Evolutionary conservation across 2,329 filamentous ascomycete genomes (phyloP), one percentile per base, ranked within the genome.

Genomic region (Trichoderma breve): DNA sequence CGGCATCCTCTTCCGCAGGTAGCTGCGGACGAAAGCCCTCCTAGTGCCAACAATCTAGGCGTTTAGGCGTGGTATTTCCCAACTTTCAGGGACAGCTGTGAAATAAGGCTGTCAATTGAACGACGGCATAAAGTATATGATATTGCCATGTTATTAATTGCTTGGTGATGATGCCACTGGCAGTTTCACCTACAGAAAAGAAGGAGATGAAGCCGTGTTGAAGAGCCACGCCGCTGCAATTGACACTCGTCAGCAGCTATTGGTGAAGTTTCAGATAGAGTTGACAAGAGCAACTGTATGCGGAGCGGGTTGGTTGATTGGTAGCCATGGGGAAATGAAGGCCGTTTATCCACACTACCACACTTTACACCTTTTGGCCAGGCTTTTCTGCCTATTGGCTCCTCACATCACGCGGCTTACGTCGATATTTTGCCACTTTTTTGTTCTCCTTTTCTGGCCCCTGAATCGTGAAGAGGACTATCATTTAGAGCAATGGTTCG

Each of bases 251-350:
- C 21, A 60, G 65, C 65, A 69, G 18, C 6, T 24, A 28, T 21
- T 51, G 5, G 11, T 14, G 6, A 64, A 18, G 66, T 69, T 69
- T 69, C 66, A 69, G 36, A 69, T 61, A 61, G 26, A 69, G 66
- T 69, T 34, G 66, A 24, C 12, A 11, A 43, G 24, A 43, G 51
- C 14, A 39, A 58, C 4, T n/a, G 34, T 8, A 18, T 34, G 24
- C 55, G 53, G 3, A 12, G n/a, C 14, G 24, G 51, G 32, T 26
- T 58, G 34, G 65, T 32, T 65, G 24, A 68, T 47, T 28, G 34
- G 53, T 26, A 21, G n/a, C 24, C 6, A 2, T 6, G 18, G 36
- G 26, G 58, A 61, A 61, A 26, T 47, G 36, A 69, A 69, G 36
- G 34, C 18, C 55, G 30, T 32, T 18, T 60, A 67, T 53, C 64